phyloP scores from a whole-genome alignment of 2,329 filamentous ascomycete species.

The Acrocalymma vagum region DNA sequence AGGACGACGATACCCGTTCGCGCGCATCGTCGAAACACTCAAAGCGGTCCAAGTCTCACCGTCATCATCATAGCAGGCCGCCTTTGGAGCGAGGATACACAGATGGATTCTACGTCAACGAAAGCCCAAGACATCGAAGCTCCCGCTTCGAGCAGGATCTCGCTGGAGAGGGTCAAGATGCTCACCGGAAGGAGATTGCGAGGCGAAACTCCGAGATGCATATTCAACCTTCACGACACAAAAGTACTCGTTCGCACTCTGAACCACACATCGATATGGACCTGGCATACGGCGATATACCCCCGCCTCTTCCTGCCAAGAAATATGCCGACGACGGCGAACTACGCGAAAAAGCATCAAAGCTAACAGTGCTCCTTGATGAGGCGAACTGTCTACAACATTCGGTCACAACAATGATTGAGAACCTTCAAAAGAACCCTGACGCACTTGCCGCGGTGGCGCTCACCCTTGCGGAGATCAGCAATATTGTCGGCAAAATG shows the following conservation, averaged over 20 bases:
- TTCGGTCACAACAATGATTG: conserved; percentile 82
- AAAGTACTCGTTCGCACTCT: conserved; percentile 46
- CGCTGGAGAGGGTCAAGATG: conserved; percentile 34
- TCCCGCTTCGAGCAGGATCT: conserved; percentile 44
- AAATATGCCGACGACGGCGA: conserved; percentile 64
- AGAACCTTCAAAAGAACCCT: conserved; percentile 80
- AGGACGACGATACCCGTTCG: conserved; percentile 49
- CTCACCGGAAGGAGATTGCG: conserved; percentile 49
- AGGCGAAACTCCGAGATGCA: conserved; percentile 54
- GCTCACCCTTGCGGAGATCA: conserved; percentile 90
- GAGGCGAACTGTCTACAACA: conserved; percentile 91
- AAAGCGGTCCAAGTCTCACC: conserved; percentile 35
- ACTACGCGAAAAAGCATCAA: conserved; percentile 73
- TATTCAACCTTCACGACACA: conserved; percentile 19
- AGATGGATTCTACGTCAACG: conserved; percentile 56
- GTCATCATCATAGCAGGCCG: conserved; percentile 32
- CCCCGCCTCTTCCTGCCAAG: conserved; percentile 68
- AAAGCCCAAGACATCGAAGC: conserved; percentile 27
- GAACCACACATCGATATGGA: conserved; percentile 80
- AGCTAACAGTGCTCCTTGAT: conserved; percentile 79
- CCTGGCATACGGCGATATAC: conserved; percentile 86
- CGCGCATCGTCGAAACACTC: conserved; percentile 39
- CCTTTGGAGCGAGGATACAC: conserved; percentile 54
- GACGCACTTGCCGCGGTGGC: conserved; percentile 95
- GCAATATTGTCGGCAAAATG: conserved; percentile 81